Evolutionary conservation across 2,329 filamentous ascomycete species (phyloP).

Genomic region (Cladosporium sp.): DNA sequence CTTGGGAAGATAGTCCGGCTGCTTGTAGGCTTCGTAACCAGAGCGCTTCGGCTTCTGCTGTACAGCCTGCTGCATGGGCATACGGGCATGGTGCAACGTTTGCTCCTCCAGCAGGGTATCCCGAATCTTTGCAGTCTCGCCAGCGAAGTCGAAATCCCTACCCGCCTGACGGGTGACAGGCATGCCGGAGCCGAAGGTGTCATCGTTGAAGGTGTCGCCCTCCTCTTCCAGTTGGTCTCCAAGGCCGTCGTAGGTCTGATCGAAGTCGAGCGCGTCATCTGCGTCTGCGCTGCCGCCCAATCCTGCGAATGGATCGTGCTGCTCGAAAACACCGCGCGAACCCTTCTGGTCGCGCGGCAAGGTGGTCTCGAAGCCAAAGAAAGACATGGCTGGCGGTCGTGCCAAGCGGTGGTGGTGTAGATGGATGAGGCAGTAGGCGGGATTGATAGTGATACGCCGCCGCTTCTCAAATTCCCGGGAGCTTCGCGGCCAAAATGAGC

Average conservation of each 20-base stretch:
- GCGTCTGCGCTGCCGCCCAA: conserved; percentile 54
- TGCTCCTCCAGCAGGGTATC: conserved; percentile 88
- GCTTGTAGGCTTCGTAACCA: conserved; percentile 87
- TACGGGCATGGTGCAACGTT: conserved; percentile 70
- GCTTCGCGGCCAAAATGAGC: neutral
- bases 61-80: conserved; percentile 50
- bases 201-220: conserved; percentile 92
- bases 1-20: conserved; percentile 77
- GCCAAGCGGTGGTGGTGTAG: conserved; percentile 5
- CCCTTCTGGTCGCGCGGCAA: conserved; percentile 55
- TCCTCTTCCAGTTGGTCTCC: conserved; percentile 86
- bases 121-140: conserved; percentile 80
- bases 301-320: conserved; percentile 78
- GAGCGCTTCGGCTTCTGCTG: conserved; percentile 61
- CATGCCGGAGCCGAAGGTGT: conserved; percentile 64
- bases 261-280: conserved; percentile 71
- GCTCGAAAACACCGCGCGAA: conserved; percentile 61
- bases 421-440: neutral
- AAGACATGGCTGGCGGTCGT: conserved; percentile 55
- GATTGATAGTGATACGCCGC: neutral
- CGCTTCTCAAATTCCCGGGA: neutral
- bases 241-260: conserved; percentile 94
- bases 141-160: conserved; percentile 96
- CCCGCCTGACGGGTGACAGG: conserved; percentile 51
- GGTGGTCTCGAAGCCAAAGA: conserved; percentile 79